phyloP scores from a whole-genome alignment of 805 yeast genomes.

The Candida endomychidarum region DNA sequence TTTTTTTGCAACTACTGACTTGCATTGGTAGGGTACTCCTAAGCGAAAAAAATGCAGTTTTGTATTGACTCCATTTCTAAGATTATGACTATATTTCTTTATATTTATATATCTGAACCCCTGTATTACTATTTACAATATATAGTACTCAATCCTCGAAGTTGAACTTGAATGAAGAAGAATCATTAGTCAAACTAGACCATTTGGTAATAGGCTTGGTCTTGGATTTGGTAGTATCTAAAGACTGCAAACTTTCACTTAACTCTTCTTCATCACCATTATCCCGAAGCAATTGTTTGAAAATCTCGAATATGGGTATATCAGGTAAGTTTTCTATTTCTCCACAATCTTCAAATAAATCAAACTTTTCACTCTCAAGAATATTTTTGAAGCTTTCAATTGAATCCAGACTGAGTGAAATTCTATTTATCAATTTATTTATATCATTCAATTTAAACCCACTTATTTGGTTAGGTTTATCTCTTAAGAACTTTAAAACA shows the following conservation, averaged over 20 bases:
- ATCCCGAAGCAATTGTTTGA: slow-evolving; percentile 48
- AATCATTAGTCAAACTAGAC: slow-evolving; percentile 5
- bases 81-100: too few relatives aligned
- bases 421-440: slow-evolving; percentile 29
- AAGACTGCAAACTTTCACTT: slow-evolving; percentile 22
- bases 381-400: slow-evolving; percentile 1
- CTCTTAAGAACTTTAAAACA: slow-evolving; percentile 65
- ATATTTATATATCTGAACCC: too few relatives aligned
- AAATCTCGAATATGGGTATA: slow-evolving; percentile 64
- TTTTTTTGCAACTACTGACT: not conserved
- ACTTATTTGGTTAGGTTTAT: slow-evolving; percentile 68
- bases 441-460: slow-evolving; percentile 70
- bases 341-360: slow-evolving; percentile 59
- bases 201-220: slow-evolving; percentile 4
- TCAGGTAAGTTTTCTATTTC: slow-evolving; percentile 42
- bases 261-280: slow-evolving; percentile 31
- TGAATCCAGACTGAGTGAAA: slow-evolving; percentile 4
- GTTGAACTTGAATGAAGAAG: slow-evolving; percentile 6
- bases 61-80: too few relatives aligned
- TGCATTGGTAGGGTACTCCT: too few relatives aligned
- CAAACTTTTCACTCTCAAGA: slow-evolving; percentile 15
- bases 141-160: slow-evolving; percentile 3
- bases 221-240: not conserved
- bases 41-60: too few relatives aligned
- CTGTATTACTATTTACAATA: too few relatives aligned